These are phyloP conservation scores for Mimosa pudica DNA, from an alignment of 306 rosid genomes.

Conservation along the genomic window DNA sequence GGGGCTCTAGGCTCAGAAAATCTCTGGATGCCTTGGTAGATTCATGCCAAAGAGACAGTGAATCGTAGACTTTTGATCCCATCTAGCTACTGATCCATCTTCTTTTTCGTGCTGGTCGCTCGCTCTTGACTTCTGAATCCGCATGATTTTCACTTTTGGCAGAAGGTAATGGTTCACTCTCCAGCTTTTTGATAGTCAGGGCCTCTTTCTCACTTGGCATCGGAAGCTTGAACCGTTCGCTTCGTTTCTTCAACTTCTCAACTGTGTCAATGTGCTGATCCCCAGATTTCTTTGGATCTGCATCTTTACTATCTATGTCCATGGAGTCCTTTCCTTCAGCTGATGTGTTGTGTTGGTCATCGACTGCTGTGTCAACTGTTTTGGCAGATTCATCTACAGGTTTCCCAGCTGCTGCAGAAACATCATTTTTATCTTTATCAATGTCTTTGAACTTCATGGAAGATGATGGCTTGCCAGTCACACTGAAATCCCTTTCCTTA, in stretches of 20 bases:
- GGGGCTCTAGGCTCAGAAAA: conserved; percentile 38
- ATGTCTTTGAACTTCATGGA: conserved; percentile 56
- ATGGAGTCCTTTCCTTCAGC: conserved; percentile 67
- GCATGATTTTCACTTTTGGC: conserved; percentile 62
- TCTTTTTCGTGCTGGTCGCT: conserved; percentile 94
- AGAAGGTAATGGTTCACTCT: conserved; percentile 71
- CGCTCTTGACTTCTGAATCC: conserved; percentile 78
- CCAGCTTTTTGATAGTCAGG: conserved; percentile 60
- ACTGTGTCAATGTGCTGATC: conserved; percentile 88
- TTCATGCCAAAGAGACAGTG: conserved; percentile 25
- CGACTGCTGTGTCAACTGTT: conserved; percentile 40
- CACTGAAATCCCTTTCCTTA: conserved; percentile 71
- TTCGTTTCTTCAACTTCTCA: conserved; percentile 96
- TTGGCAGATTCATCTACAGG: conserved; percentile 58
- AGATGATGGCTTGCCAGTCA: conserved; percentile 64
- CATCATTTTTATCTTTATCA: conserved; percentile 55
- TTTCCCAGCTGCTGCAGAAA: conserved; percentile 60
- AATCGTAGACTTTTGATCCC: conserved; percentile 13
- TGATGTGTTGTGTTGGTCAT: conserved; percentile 45
- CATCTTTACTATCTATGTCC: conserved; percentile 66
- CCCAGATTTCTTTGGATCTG: conserved; percentile 56
- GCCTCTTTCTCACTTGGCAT: conserved; percentile 95
- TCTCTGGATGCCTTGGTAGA: conserved; percentile 34
- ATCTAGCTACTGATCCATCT: conserved; percentile 84
- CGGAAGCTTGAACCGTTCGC: conserved; percentile 98